Evolutionary conservation across 768 basidiomycete species (phyloP), one percentile per base, ranked within the genome.

Genomic region (Tricholoma sp.): DNA sequence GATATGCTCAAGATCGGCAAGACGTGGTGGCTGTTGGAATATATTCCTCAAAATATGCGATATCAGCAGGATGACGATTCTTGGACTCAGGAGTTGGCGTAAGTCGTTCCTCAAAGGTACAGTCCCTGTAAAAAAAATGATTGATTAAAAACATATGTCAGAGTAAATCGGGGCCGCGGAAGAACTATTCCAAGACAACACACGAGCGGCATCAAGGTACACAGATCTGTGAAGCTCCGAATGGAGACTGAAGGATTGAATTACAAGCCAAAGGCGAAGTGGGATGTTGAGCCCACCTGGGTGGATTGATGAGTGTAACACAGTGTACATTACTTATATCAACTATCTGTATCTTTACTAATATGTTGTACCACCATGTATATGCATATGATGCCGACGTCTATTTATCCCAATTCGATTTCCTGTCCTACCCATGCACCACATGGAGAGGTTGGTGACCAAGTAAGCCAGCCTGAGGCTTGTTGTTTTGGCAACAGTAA

Each of bases 11-110:
- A 66, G n/a, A 61, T 74, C 4, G 57, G 69, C 20, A 72, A 61
- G 48, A 52, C 49, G 0, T 90, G 88, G 89, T 90, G 89, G 88
- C 59, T 83, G 18, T 69, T 91, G 31, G 88, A 91, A 66, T 53
- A 74, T 36, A 50, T 79, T 2, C 78, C 78, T 0, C 70, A 74
- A 57, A 70, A 70, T 54, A 66, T 74, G n/a, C 64, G 70, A 15
- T 76, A 65, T 59, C 77, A 79, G 58, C 69, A 68, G 24, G 70
- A 72, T 45, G 72, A 76, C 51, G 72, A 77, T 59, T 62, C 66
- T 1, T 78, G 75, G 77, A 61, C 68, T 9, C 63, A 63, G 50
- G 69, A 72, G 41, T 47, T 74, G 13, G 69, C 70, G 77, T 78
- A 52, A 15, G 76, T 71, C 9, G 15, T 28, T 54, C 15, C 44